A percentile compares a stretch with the other conserved stretches of the same genome.
phyloP scores from a whole-genome alignment of 345 rosid genomes.

The Ceriops zippeliana region DNA sequence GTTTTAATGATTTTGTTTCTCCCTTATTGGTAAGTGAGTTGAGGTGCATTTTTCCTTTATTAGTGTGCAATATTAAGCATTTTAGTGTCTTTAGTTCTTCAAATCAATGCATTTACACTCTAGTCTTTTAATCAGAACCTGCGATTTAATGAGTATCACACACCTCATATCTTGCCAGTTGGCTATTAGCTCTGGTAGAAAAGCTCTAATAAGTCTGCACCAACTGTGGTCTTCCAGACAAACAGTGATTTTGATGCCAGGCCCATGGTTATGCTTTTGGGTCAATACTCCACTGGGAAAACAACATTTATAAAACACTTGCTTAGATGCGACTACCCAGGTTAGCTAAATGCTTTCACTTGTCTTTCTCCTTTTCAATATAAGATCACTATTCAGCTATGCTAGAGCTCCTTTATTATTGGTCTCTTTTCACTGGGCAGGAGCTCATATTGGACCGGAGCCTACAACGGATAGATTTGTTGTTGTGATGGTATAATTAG shows the following conservation, averaged over 20 bases:
- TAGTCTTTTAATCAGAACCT: no score
- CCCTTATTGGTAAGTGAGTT: slow-evolving; percentile 26
- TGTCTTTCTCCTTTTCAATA: not conserved
- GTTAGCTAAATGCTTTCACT: slow-evolving; percentile 15
- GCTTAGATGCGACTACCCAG: slow-evolving; percentile 29
- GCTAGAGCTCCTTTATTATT: slow-evolving; percentile 7
- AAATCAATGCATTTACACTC: not conserved
- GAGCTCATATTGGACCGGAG: slow-evolving; percentile 36
- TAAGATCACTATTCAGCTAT: not conserved
- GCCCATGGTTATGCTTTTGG: slow-evolving; percentile 39
- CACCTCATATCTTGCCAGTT: not conserved
- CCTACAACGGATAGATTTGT: slow-evolving; percentile 35
- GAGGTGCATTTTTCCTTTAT: not conserved
- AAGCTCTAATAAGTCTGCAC: not conserved
- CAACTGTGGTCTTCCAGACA: slow-evolving; percentile 14
- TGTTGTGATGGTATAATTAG: slow-evolving; percentile 27
- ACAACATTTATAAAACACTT: slow-evolving; percentile 30
- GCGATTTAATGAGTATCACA: no score
- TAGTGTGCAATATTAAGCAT: not conserved
- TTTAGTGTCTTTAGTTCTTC: not conserved
- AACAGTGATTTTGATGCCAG: slow-evolving; percentile 32
- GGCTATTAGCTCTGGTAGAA: not conserved
- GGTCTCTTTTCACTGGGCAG: slow-evolving; percentile 14
- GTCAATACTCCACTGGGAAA: slow-evolving; percentile 26
- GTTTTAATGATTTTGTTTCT: slow-evolving; percentile 30